phyloP scores from a whole-genome alignment of 345 rosid genomes.

The Aquilaria malaccensis region DNA sequence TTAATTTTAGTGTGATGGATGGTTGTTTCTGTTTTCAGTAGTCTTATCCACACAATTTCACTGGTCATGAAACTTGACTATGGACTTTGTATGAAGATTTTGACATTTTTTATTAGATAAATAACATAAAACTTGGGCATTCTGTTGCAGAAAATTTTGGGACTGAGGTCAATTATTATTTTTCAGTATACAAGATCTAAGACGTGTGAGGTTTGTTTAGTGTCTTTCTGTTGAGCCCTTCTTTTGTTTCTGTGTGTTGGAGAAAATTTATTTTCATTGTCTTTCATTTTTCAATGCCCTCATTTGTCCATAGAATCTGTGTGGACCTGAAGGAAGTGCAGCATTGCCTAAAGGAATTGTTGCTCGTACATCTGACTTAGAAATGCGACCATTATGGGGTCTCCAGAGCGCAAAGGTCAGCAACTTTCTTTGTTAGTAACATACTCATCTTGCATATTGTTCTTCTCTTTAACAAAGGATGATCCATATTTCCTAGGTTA shows the following conservation, averaged over 20 bases:
- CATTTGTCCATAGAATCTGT: constrained; percentile 24
- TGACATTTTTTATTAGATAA: neutral
- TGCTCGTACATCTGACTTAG: constrained; percentile 55
- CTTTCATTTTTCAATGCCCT: neutral
- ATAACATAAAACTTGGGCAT: constrained; percentile 1
- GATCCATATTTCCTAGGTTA: too few relatives aligned
- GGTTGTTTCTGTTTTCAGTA: neutral
- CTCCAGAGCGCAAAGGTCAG: constrained; percentile 31
- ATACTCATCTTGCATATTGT: too few relatives aligned
- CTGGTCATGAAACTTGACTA: too few relatives aligned
- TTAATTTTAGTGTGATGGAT: neutral
- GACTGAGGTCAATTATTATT: constrained; percentile 25
- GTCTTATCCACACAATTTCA: too few relatives aligned
- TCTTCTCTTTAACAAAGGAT: too few relatives aligned
- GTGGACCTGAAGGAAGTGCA: constrained; percentile 37
- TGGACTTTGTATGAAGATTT: too few relatives aligned
- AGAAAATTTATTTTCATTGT: neutral
- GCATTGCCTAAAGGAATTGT: constrained; percentile 62
- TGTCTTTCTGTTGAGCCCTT: neutral
- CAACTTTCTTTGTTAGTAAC: neutral
- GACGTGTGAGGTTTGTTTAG: constrained; percentile 39
- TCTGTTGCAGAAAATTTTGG: constrained; percentile 26
- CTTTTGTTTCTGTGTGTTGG: neutral
- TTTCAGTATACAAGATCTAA: constrained; percentile 23
- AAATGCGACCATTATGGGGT: constrained; percentile 63